These are phyloP conservation scores for Suillus luteus DNA, from an alignment of 768 basidiomycete species.

Conservation along the genomic window DNA sequence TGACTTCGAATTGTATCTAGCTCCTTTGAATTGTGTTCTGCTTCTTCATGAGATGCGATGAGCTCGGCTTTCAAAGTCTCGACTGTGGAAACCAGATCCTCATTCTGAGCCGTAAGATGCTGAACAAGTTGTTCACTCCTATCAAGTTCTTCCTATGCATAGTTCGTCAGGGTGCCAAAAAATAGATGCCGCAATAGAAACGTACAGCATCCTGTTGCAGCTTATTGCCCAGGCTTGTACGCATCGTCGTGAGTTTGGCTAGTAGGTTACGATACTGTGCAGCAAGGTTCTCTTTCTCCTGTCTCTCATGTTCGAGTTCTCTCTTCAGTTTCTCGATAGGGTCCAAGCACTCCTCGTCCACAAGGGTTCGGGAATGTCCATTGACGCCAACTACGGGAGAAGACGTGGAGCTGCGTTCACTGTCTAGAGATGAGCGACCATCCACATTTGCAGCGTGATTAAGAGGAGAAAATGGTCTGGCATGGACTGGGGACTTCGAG, in stretches of 20 bases:
- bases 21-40: conserved; percentile 67
- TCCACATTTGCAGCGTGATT: conserved; percentile 23
- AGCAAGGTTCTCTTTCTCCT: conserved; percentile 88
- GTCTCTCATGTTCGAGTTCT: conserved; percentile 72
- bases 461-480: conserved; percentile 35
- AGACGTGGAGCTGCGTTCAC: conserved; percentile 41
- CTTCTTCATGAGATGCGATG: conserved; percentile 72
- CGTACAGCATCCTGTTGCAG: conserved; percentile 94
- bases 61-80: conserved; percentile 84
- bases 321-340: conserved; percentile 62
- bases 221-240: conserved; percentile 90
- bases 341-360: conserved; percentile 45
- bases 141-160: conserved; percentile 93
- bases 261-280: conserved; percentile 85
- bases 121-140: conserved; percentile 84
- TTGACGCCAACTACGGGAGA: conserved; percentile 35
- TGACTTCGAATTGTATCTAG: conserved; percentile 66
- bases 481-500: conserved; percentile 24
- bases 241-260: conserved; percentile 89
- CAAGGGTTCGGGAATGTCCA: conserved; percentile 35
- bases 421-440: conserved; percentile 47
- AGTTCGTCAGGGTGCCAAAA: background rate
- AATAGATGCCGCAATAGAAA: conserved; percentile 18
- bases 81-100: conserved; percentile 68
- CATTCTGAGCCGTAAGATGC: conserved; percentile 74